Conservation (phyloP, 345 rosid species). For the Microcos paniculata region DNA sequence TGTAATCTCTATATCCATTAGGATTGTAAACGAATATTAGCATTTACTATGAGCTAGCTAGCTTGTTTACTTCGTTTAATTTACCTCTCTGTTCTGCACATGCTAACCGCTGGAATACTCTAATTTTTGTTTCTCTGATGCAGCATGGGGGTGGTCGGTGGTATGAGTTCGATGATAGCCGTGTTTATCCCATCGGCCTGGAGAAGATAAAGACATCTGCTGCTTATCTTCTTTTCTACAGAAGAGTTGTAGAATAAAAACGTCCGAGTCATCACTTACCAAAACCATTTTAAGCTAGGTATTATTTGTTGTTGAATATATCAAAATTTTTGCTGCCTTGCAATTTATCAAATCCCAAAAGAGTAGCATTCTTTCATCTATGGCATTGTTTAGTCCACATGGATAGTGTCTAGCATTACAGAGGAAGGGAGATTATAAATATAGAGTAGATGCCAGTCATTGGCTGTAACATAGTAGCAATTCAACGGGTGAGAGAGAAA, state of each 20-base stretch:
- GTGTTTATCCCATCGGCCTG: conserved; percentile 60
- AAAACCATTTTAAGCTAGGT: conserved; percentile 11
- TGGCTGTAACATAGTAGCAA: conserved; percentile 39
- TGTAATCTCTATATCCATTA: too few relatives aligned
- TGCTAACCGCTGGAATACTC: background rate
- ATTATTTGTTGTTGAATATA: conserved; percentile 14
- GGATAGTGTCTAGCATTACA: conserved; percentile 9
- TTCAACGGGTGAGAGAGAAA: conserved; percentile 16
- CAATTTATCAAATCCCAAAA: conserved; percentile 4
- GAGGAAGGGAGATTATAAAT: background rate
- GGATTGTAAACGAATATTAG: background rate
- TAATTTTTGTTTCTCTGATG: conserved; percentile 20
- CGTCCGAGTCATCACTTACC: background rate
- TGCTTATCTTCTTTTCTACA: conserved; percentile 94
- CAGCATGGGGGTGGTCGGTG: conserved; percentile 91
- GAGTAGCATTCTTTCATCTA: conserved; percentile 35
- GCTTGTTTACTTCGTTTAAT: background rate
- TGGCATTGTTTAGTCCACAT: conserved; percentile 25
- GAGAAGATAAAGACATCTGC: conserved; percentile 93
- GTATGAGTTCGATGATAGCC: conserved; percentile 95
- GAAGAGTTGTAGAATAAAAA: conserved; percentile 64
- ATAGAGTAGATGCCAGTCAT: conserved; percentile 25
- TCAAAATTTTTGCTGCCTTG: conserved; percentile 27
- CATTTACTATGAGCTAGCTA: background rate
- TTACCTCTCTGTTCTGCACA: background rate